Percentiles rank a stretch among this genome's conserved stretches.
phyloP scores from a whole-genome alignment of 2,329 filamentous ascomycete genomes.

The Hymenoscyphus fructigenus region DNA sequence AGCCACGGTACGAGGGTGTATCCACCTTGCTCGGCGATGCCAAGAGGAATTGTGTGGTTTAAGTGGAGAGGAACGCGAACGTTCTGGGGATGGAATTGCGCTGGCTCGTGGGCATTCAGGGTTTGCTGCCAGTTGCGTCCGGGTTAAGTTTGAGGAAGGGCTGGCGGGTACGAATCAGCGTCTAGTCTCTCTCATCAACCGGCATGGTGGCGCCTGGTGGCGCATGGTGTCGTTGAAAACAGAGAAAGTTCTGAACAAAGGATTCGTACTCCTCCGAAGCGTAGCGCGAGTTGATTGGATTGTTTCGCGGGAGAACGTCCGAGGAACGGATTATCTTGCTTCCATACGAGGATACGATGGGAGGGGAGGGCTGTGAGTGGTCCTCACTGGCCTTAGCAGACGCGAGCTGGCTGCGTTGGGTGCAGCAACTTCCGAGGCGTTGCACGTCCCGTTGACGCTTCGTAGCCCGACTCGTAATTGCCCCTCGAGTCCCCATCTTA shows the following conservation, averaged over 20 bases:
- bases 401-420: not conserved
- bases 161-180: not conserved
- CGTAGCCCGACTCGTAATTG: not conserved
- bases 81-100: not conserved
- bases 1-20: not conserved
- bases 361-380: not conserved
- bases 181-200: not conserved
- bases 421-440: slow-evolving; percentile 2
- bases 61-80: not conserved
- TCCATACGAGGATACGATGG: slow-evolving; percentile 1
- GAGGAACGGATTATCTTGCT: not conserved
- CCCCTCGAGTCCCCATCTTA: not conserved
- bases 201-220: not conserved
- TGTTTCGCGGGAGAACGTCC: not conserved
- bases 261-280: not conserved
- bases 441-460: not conserved
- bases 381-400: not conserved
- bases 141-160: not conserved
- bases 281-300: not conserved
- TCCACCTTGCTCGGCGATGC: not conserved
- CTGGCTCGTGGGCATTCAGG: not conserved
- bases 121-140: not conserved
- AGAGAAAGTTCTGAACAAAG: not conserved
- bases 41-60: not conserved
- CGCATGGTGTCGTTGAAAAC: no score